Base-by-base conservation (phyloP, 2,329 filamentous ascomycete species). In the Exophiala alcalophila region DNA sequence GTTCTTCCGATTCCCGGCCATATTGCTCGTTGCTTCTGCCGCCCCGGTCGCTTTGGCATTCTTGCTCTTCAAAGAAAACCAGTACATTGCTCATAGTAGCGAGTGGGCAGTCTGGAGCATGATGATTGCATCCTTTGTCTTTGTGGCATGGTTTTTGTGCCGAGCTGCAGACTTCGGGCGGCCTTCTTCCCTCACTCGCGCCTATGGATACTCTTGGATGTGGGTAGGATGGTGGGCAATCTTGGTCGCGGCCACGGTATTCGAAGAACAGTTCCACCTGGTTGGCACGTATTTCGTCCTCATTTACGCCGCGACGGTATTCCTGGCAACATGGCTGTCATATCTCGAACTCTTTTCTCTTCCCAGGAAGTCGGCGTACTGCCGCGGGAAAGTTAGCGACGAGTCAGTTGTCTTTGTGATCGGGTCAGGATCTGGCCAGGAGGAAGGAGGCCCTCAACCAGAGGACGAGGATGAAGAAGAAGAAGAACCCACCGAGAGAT, bases 21-120 rank as follows among this genome's bases (percentile, higher is more conserved):
- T 88, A 1, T 72, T 95, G 27, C 59, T 75, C 14, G 72, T 87
- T 23, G 76, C 90, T 1, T 78, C 77, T 1, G 81, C 74, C 1
- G 68, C 84, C n/a, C 79, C 84, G 0, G 63, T 94, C 16, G 86
- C 79, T 0, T 72, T 87, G 12, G 84, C 86, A 1, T 85, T 85
- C 54, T 65, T 97, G 37, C 58, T 94, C 28, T 78, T 78, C 25
- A 94, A 92, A 63, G 69, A 91, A 60, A 97, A 97, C 59, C 89
- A 91, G 1, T 77, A 87, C 57, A 88, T 97, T 56, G 72, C 92
- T n/a, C 92, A 96, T 67, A 90, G 87, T 65, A 94, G 85, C 57
- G 76, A 82, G 33, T 97, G 92, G 61, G 75, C 86, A 4, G 84
- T 96, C 59, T 94, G 89, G 87, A 79, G 80, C 19, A 94, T 94